phyloP scores from a whole-genome alignment of 768 basidiomycete genomes.

The Pisolithus orientalis region DNA sequence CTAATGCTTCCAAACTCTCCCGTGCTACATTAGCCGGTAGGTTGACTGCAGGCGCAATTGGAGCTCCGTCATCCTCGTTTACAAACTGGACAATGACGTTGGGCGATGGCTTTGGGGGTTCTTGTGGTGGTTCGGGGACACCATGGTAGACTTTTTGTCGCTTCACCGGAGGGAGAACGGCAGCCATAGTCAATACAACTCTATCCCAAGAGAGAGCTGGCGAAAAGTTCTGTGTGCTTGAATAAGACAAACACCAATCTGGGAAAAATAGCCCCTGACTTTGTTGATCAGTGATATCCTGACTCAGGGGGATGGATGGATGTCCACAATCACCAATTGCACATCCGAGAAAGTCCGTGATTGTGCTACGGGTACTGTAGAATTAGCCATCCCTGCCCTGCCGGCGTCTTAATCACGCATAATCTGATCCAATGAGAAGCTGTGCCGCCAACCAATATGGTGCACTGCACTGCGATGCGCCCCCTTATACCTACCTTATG shows the following conservation, averaged over 20 bases:
- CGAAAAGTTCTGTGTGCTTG: background rate
- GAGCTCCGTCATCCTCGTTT: slow-evolving; percentile 75
- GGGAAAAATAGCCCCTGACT: slow-evolving; percentile 1
- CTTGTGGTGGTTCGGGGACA: slow-evolving; percentile 55
- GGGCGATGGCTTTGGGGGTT: slow-evolving; percentile 41
- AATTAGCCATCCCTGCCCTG: too few species aligned
- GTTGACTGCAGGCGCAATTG: slow-evolving; percentile 83
- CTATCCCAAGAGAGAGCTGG: background rate
- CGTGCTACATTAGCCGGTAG: slow-evolving; percentile 82
- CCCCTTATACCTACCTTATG: too few species aligned
- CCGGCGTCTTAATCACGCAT: too few species aligned
- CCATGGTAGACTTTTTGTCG: slow-evolving; percentile 80
- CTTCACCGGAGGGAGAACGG: slow-evolving; percentile 83
- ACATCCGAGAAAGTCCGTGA: too few species aligned
- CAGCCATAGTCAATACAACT: slow-evolving; percentile 51
- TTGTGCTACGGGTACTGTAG: too few species aligned
- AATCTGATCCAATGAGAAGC: too few species aligned
- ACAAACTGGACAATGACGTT: slow-evolving; percentile 90
- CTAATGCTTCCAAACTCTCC: slow-evolving; percentile 79
- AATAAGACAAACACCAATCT: background rate
- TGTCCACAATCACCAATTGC: too few species aligned
- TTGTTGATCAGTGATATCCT: background rate
- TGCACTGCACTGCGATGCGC: too few species aligned
- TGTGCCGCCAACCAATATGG: too few species aligned
- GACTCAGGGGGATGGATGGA: background rate